Evolutionary conservation across 2,329 filamentous ascomycete species (phyloP).

Genomic region (Nothopassalora personata): DNA sequence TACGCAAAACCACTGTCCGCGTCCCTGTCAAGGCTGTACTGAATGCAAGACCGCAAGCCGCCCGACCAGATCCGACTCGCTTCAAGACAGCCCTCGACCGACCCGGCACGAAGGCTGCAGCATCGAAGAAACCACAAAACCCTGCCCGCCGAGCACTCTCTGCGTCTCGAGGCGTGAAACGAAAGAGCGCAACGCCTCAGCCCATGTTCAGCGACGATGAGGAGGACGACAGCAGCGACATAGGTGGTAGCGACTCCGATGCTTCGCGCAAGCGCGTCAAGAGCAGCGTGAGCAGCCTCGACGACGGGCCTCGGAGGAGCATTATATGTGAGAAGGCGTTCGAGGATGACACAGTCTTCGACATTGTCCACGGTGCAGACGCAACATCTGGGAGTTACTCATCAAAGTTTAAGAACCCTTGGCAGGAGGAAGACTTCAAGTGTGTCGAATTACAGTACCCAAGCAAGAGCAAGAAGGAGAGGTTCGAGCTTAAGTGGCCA

Average conservation of each 20-base stretch:
- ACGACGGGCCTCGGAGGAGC: constrained; percentile 22
- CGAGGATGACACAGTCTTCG: constrained; percentile 22
- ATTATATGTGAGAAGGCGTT: constrained; percentile 23
- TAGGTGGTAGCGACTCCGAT: constrained; percentile 30
- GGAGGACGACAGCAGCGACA: constrained; percentile 28
- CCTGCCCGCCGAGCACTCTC: constrained; percentile 20
- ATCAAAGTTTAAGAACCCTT: constrained; percentile 47
- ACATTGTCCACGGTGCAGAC: constrained; percentile 39
- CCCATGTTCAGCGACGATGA: constrained; percentile 33
- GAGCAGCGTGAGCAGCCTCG: constrained; percentile 33
- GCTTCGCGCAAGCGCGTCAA: constrained; percentile 34
- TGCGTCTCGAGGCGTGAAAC: constrained; percentile 28
- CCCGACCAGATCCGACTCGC: constrained; percentile 19
- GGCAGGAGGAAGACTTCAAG: constrained; percentile 36
- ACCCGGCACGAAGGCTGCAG: constrained; percentile 10
- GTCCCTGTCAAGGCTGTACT: constrained; percentile 19
- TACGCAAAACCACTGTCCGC: constrained; percentile 24
- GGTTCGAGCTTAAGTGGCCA: constrained; percentile 71
- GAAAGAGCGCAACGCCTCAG: constrained; percentile 34
- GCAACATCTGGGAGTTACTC: constrained; percentile 37
- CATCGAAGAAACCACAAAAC: constrained; percentile 15
- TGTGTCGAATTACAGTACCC: constrained; percentile 72
- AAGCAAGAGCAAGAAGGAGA: constrained; percentile 45
- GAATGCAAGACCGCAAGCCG: constrained; percentile 9
- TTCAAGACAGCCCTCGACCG: constrained; percentile 20